Percentiles rank a stretch among this genome's conserved stretches.
Conservation (phyloP, 176 grass and related monocot genomes). For the Typha latifolia region DNA sequence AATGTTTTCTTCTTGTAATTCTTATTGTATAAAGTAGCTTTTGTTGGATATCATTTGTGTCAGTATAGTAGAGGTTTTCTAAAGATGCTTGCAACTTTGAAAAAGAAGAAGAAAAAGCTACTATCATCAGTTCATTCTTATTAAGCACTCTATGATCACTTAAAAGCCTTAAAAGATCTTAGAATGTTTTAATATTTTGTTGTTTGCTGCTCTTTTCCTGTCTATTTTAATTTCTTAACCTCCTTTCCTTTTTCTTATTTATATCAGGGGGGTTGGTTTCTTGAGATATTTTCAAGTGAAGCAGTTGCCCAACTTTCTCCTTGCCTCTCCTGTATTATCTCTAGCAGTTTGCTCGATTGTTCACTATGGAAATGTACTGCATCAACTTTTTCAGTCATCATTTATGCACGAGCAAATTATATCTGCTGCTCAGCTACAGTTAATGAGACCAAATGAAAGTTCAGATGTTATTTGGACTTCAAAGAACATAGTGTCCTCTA, state of each 20-base stretch:
- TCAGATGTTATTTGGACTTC: conserved; percentile 26
- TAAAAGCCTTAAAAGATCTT: no score
- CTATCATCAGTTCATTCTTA: no score
- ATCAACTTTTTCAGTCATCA: conserved; percentile 32
- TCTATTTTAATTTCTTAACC: neutral
- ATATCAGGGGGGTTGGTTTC: conserved; percentile 79
- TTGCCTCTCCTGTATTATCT: conserved; percentile 71
- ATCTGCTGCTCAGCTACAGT: conserved; percentile 13
- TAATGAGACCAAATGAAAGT: conserved; percentile 26
- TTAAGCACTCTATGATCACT: no score
- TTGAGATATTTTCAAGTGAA: conserved; percentile 95
- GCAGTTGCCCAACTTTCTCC: conserved; percentile 94
- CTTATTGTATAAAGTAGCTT: no score
- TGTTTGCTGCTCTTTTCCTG: conserved; percentile 12
- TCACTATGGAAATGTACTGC: conserved; percentile 54
- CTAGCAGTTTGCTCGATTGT: conserved; percentile 63
- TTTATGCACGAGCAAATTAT: conserved; percentile 37
- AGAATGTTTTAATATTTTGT: neutral
- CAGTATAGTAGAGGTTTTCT: no score
- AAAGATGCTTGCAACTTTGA: no score
- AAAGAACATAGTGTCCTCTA: conserved; percentile 16
- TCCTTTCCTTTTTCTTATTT: neutral
- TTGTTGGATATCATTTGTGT: no score
- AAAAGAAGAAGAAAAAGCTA: no score
- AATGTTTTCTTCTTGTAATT: no score